These are phyloP conservation scores for Podaxis sp. DNA, from an alignment of 768 basidiomycete genomes.

Conservation along the genomic window DNA sequence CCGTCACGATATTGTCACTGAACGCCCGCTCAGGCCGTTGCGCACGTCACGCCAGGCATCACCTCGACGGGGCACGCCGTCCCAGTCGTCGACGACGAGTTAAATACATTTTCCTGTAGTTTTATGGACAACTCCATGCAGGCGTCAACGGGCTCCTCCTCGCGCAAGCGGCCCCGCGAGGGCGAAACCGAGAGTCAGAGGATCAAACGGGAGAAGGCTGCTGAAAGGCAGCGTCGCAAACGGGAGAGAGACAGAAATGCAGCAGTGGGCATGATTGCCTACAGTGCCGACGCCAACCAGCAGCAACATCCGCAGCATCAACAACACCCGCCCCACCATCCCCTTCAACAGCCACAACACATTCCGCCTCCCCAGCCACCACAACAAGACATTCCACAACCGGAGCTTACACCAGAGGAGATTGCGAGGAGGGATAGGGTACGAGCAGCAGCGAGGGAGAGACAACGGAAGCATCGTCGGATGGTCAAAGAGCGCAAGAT, in stretches of 20 bases:
- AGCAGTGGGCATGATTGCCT: conserved; percentile 42
- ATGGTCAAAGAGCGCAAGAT: conserved; percentile 79
- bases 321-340: conserved; percentile 20
- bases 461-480: conserved; percentile 80
- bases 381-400: conserved; percentile 17
- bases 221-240: conserved; percentile 82
- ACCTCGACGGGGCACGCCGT: conserved; percentile 26
- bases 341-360: conserved; percentile 14
- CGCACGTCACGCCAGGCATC: conserved; percentile 46
- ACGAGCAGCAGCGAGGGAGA: conserved; percentile 73
- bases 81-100: conserved; percentile 19
- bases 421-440: conserved; percentile 66
- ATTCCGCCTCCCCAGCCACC: conserved; percentile 16
- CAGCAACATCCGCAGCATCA: conserved; percentile 33
- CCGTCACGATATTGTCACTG: conserved; percentile 52
- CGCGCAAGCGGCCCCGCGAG: conserved; percentile 61
- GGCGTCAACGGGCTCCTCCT: conserved; percentile 25
- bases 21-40: conserved; percentile 33
- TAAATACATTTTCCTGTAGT: conserved; percentile 11
- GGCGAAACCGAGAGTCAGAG: conserved; percentile 74
- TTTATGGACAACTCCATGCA: conserved; percentile 29
- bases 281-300: conserved; percentile 13
- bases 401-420: conserved; percentile 61
- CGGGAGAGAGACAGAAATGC: conserved; percentile 64
- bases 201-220: conserved; percentile 82